Base-by-base conservation (phyloP, 257 asterid genomes). In the Jacaranda copaia region DNA sequence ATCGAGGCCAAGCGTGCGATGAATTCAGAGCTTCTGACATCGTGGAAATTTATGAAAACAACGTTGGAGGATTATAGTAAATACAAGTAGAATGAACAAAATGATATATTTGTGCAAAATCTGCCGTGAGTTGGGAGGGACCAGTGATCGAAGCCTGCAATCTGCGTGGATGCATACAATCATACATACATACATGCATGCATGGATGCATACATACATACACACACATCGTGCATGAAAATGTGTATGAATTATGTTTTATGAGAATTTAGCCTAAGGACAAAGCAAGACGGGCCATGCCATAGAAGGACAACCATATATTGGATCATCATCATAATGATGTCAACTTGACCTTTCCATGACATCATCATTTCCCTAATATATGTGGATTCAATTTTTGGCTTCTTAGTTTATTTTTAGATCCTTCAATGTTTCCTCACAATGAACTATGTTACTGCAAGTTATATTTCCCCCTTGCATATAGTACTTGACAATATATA, bases 41-140 rank as follows among this genome's bases (percentile, higher is more conserved):
- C 35, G 64, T 36, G 38, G 66, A 77, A 70, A 70, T 49, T 70
- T 70, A 70, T 78, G 81, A 70, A 60, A 78, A 70, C 73, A 70
- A 78, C 76, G 77, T 70, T 8, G 12, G 68, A 61, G 60, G 64
- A 18, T 70, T 8, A 42, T 42, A 5, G 74, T 68, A 74, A 57
- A 68, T 59, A 76, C 89, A 87, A 81, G 81, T 68, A 79, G 77
- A 83, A 81, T 77, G 82, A 83, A 76, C 85, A 82, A 82, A 81
- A 40, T 19, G 32, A 53, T 53, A 74, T 12, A 49, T 9, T 16
- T 45, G 62, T 60, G 77, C 66, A 42, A 72, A 57, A 18, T 11
- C 5, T 6, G 40, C 32, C 32, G 32, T 1, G 32, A 25, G 32
- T 2, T 2, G 32, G 42, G 9, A 62, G 85, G 85, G 85, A 84